A percentile compares a stretch with the other conserved stretches of the same genome.
Evolutionary conservation across 805 yeast species (phyloP).

Genomic region (Metschnikowia lunata): DNA sequence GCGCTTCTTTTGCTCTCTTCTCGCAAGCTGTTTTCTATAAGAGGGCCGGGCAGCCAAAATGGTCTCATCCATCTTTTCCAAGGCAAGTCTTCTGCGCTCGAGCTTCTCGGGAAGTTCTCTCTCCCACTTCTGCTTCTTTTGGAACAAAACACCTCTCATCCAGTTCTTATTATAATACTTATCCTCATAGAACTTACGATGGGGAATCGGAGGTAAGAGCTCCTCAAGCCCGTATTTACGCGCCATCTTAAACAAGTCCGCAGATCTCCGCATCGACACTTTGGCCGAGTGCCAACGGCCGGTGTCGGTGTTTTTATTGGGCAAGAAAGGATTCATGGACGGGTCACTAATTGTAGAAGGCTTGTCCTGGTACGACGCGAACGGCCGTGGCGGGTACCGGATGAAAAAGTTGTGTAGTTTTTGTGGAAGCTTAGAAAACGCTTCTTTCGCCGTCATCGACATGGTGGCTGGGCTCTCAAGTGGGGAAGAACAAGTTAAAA

Average conservation of each 20-base stretch:
- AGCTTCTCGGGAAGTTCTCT: conserved; percentile 57
- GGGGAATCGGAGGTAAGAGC: conserved; percentile 63
- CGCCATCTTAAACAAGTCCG: conserved; percentile 80
- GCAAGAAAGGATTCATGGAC: conserved; percentile 80
- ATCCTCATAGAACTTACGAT: conserved; percentile 73
- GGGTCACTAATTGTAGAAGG: conserved; percentile 65
- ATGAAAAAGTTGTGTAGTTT: conserved; percentile 70
- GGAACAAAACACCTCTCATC: conserved; percentile 71
- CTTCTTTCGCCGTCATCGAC: conserved; percentile 35
- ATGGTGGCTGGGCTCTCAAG: conserved; percentile 7
- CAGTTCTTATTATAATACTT: conserved; percentile 65
- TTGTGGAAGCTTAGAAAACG: conserved; percentile 61
- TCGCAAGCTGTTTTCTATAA: conserved; percentile 37
- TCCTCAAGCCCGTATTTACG: conserved; percentile 74
- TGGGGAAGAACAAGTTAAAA: not conserved
- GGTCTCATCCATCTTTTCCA: conserved; percentile 60
- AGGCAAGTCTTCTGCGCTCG: conserved; percentile 59
- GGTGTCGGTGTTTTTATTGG: conserved; percentile 80
- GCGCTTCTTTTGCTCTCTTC: conserved; percentile 32
- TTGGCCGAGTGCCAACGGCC: conserved; percentile 72
- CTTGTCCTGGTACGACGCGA: conserved; percentile 55
- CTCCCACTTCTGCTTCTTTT: conserved; percentile 81
- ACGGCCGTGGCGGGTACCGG: conserved; percentile 83
- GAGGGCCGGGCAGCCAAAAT: conserved; percentile 57
- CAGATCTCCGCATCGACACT: conserved; percentile 75